These are phyloP conservation scores for Medicago truncatula DNA, from an alignment of 306 rosid genomes.

Conservation along the genomic window MtrunA17r5.0-ANR NC_053045.1:37394001-37394500, in stretches of 20 bases:
- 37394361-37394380: slow-evolving; percentile 5
- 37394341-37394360: slow-evolving; percentile 4
- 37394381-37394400: neutral
- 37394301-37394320: slow-evolving; percentile 18
- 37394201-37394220: slow-evolving; percentile 51
- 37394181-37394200: slow-evolving; percentile 65
- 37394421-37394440: slow-evolving; percentile 22
- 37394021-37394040: slow-evolving; percentile 35
- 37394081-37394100: slow-evolving; percentile 75
- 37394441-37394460: slow-evolving; percentile 23
- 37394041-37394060: slow-evolving; percentile 59
- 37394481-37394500: slow-evolving; percentile 29
- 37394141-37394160: slow-evolving; percentile 69
- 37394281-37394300: slow-evolving; percentile 36
- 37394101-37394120: slow-evolving; percentile 86
- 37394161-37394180: slow-evolving; percentile 79
- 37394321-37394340: slow-evolving; percentile 14
- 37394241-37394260: slow-evolving; percentile 89
- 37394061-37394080: slow-evolving; percentile 64
- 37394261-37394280: slow-evolving; percentile 90
- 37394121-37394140: slow-evolving; percentile 73
- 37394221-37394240: slow-evolving; percentile 82
- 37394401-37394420: neutral
- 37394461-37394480: slow-evolving; percentile 20
- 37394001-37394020: slow-evolving; percentile 37